These are phyloP conservation scores for Styphnolobium japonicum DNA, from an alignment of 306 rosid species.

Conservation along the genomic window DNA sequence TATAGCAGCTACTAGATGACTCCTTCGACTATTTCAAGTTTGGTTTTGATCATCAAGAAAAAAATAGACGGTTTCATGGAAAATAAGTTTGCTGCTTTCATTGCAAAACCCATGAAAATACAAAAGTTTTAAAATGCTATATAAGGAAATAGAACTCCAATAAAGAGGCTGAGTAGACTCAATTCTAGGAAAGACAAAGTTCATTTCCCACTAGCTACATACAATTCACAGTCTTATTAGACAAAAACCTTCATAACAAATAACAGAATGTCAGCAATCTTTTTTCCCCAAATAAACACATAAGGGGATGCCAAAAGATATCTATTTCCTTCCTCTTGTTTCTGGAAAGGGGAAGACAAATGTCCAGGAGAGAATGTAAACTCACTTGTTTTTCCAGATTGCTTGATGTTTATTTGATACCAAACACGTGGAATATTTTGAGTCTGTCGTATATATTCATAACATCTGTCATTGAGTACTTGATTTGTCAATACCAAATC, in stretches of 20 bases:
- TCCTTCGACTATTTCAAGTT: too few relatives aligned
- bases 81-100: not conserved
- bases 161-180: not conserved
- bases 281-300: not conserved
- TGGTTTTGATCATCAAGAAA: too few relatives aligned
- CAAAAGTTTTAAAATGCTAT: not conserved
- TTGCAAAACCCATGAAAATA: not conserved
- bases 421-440: constrained; percentile 67
- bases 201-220: not conserved
- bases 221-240: not conserved
- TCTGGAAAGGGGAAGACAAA: constrained; percentile 6
- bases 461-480: constrained; percentile 62
- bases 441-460: constrained; percentile 69
- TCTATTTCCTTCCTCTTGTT: constrained; percentile 14
- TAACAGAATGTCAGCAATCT: not conserved
- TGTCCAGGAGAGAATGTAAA: constrained; percentile 30
- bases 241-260: not conserved
- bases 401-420: constrained; percentile 67
- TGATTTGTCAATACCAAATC: constrained; percentile 9
- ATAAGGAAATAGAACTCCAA: not conserved
- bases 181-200: not conserved
- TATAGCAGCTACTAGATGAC: too few relatives aligned
- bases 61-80: too few relatives aligned
- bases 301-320: constrained; percentile 4
- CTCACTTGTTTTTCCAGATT: constrained; percentile 88